A percentile compares a stretch with the other conserved stretches of the same genome.
phyloP scores from a whole-genome alignment of 179 eudicot genomes.

The Sideroxylon spinosum region DNA sequence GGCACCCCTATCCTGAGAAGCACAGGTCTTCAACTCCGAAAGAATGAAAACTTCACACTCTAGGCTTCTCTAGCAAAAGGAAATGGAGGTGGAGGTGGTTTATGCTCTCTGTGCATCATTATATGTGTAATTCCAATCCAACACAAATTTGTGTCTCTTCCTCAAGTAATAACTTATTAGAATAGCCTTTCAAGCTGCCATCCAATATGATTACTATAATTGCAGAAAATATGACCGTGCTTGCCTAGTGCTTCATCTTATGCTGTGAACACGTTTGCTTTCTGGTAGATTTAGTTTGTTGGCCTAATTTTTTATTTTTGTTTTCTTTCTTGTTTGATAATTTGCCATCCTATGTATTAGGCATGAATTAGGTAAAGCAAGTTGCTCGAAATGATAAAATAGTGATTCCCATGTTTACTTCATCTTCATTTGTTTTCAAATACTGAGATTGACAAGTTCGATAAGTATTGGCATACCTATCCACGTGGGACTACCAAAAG shows the following conservation, averaged over 20 bases:
- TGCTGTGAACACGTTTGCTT: background rate
- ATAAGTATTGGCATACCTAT: background rate
- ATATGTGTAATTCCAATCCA: too few species aligned
- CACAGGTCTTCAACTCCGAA: too few species aligned
- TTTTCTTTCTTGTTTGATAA: background rate
- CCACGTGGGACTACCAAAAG: background rate
- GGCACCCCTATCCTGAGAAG: too few species aligned
- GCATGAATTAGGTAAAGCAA: background rate
- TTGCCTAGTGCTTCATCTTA: background rate
- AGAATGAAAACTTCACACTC: too few species aligned
- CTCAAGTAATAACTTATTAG: too few species aligned
- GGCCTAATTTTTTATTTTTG: background rate
- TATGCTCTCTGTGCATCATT: too few species aligned
- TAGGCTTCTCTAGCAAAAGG: too few species aligned
- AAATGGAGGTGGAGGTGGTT: too few species aligned
- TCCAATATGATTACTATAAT: too few species aligned
- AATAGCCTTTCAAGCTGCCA: too few species aligned
- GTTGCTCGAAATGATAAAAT: background rate
- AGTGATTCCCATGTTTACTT: background rate
- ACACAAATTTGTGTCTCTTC: too few species aligned
- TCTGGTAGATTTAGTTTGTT: background rate
- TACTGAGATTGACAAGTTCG: background rate
- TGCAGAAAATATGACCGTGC: background rate
- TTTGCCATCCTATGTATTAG: background rate
- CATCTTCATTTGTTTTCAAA: background rate